phyloP scores from a whole-genome alignment of 768 basidiomycete species.

The Serendipita sp. region DNA sequence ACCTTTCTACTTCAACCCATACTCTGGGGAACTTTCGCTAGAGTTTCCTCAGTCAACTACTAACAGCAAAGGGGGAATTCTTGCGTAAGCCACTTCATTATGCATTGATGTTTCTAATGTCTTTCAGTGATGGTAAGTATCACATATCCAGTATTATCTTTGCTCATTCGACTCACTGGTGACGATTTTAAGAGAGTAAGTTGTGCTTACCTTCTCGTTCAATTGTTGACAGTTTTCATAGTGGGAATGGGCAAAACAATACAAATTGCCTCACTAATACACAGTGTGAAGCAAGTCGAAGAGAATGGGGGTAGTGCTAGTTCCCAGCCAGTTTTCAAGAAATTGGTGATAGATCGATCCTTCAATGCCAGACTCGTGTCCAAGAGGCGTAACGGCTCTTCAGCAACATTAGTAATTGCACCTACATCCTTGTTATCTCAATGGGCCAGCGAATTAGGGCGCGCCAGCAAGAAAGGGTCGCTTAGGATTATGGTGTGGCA shows the following conservation, averaged over 20 bases:
- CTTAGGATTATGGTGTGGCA: conserved; percentile 68
- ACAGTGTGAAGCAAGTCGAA: conserved; percentile 33
- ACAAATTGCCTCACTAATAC: conserved; percentile 81
- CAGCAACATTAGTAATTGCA: conserved; percentile 78
- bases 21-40: conserved; percentile 77
- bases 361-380: conserved; percentile 33
- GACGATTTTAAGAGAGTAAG: conserved; percentile 33
- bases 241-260: conserved; percentile 97
- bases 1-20: conserved; percentile 78
- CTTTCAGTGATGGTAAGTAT: conserved; percentile 26
- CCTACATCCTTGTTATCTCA: conserved; percentile 84
- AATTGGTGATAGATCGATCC: conserved; percentile 44
- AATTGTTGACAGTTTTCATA: conserved; percentile 17
- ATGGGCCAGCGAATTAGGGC: conserved; percentile 83
- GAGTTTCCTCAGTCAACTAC: conserved; percentile 69
- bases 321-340: conserved; percentile 27
- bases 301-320: conserved; percentile 15
- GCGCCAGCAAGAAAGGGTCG: conserved; percentile 59
- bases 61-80: conserved; percentile 69
- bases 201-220: neutral
- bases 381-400: conserved; percentile 22
- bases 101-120: neutral
- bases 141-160: conserved; percentile 7
- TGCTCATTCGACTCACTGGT: neutral
- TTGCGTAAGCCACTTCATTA: conserved; percentile 45